phyloP scores from a whole-genome alignment of 768 basidiomycete species.

The Kwoniella heveanensis region DNA sequence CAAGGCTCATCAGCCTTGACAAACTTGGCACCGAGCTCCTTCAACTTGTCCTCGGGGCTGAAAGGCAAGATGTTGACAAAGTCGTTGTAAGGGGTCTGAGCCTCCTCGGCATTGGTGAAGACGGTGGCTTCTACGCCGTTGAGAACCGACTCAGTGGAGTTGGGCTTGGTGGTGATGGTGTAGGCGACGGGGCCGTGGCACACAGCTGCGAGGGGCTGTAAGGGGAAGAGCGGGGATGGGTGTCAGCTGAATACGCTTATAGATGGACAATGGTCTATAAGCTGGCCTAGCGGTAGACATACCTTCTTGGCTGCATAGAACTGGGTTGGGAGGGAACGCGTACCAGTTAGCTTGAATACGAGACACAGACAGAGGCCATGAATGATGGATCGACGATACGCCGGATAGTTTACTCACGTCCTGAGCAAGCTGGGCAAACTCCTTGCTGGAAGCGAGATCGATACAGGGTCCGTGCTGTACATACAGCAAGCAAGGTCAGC shows the following conservation, averaged over 20 bases:
- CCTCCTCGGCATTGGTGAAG: slow-evolving; percentile 74
- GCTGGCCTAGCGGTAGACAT: too few relatives aligned
- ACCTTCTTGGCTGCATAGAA: slow-evolving; percentile 69
- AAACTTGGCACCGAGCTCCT: slow-evolving; percentile 58
- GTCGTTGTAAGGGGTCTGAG: slow-evolving; percentile 58
- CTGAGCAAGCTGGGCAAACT: slow-evolving; percentile 64
- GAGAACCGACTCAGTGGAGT: slow-evolving; percentile 68
- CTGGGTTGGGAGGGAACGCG: slow-evolving; percentile 53
- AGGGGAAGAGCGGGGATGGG: not conserved
- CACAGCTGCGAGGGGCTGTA: slow-evolving; percentile 64
- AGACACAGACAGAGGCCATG: too few relatives aligned
- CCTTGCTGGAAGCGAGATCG: slow-evolving; percentile 66
- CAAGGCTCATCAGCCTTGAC: slow-evolving; percentile 65
- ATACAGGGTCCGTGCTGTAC: slow-evolving; percentile 68
- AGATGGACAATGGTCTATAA: too few relatives aligned
- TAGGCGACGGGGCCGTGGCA: slow-evolving; percentile 82
- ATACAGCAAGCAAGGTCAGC: not conserved
- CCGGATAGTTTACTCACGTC: slow-evolving; percentile 61
- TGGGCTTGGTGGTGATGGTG: slow-evolving; percentile 61
- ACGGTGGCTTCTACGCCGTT: slow-evolving; percentile 64
- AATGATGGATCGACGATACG: too few relatives aligned
- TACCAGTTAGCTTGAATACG: not conserved
- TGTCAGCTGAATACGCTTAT: slow-evolving; percentile 12
- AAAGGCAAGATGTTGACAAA: slow-evolving; percentile 63
- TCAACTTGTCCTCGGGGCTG: slow-evolving; percentile 58